Evolutionary conservation across 164 flowering plant species (phyloP), one percentile per base, ranked within the genome.

Genomic region (Houttuynia cordata): DNA sequence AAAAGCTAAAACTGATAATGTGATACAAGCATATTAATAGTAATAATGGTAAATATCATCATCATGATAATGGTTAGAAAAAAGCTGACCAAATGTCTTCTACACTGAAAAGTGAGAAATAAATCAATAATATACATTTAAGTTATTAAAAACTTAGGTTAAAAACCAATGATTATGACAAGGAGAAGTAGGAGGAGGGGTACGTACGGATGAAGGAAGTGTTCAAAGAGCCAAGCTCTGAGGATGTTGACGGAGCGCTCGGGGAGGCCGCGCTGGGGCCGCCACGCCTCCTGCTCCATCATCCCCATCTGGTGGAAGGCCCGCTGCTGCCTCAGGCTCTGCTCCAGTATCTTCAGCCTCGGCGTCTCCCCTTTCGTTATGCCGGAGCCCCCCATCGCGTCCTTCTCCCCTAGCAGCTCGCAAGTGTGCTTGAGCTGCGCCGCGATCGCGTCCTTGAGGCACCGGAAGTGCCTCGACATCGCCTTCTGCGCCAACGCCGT

Each of bases 161-260:
- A 40, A 15, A 22, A 21, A 58, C 1, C 17, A 17, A 25, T 17
- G 12, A 24, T 24, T 15, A 17, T 10, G 25, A 25, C 40, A 17
- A 52, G 54, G 4, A 52, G 54, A 19, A 52, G 54, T 1, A 52
- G 54, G 4, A 52, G 23, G 4, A 52, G 54, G 56, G 21, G 0
- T 12, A 83, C 96, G 64, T 87, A 94, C 99, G 97, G 99, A 63
- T 94, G 89, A 61, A 94, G 87, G 73, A 94, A 94, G 75, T 94
- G 99, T 67, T 94, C 99, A 45, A 94, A 94, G 68, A 94, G 99
- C 97, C 99, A 94, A 40, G 99, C 84, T 67, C 99, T 78, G 59
- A 94, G 69, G 66, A 91, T 82, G 76, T 84, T 88, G 79, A 91
- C 96, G 45, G 97, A 91, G 18, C 96, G 78, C 58, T 94, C 99